These are phyloP conservation scores for Pseudogymnoascus sp. DNA, from an alignment of 2,329 filamentous ascomycete genomes.

Conservation along the genomic window DNA sequence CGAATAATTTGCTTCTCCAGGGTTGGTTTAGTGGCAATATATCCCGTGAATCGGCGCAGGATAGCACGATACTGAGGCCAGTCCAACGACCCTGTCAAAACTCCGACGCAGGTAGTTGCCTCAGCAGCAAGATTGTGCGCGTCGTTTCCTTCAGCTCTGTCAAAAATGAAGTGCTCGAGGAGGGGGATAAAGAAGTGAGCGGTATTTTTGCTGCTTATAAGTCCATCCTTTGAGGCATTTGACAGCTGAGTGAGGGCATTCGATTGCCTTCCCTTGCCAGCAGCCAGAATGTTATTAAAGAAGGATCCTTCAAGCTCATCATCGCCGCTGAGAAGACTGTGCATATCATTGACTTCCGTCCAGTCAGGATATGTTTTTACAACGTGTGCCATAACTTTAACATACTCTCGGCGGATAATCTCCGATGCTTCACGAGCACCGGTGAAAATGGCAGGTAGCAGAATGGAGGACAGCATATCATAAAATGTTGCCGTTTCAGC, in stretches of 20 bases:
- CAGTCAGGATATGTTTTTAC: conserved; percentile 64
- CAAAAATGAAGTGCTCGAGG: conserved; percentile 89
- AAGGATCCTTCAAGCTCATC: conserved; percentile 60
- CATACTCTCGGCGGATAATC: conserved; percentile 73
- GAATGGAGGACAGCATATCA: conserved; percentile 50
- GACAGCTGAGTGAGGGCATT: conserved; percentile 75
- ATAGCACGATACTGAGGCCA: conserved; percentile 87
- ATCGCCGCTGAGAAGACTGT: conserved; percentile 57
- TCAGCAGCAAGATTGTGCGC: conserved; percentile 83
- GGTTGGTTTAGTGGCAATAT: conserved; percentile 72
- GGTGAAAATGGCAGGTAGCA: conserved; percentile 69
- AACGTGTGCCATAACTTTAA: conserved; percentile 71
- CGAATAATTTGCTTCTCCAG: conserved; percentile 79
- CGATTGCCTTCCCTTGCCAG: conserved; percentile 77
- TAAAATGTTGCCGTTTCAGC: conserved; percentile 43
- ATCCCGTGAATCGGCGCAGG: conserved; percentile 74
- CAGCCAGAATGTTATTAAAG: conserved; percentile 87
- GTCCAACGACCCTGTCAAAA: conserved; percentile 66
- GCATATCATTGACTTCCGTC: conserved; percentile 65
- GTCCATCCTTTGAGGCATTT: conserved; percentile 53
- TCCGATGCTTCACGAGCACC: conserved; percentile 75
- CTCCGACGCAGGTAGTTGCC: conserved; percentile 71
- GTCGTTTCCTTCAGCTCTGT: conserved; percentile 63
- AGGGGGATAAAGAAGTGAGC: conserved; percentile 84
- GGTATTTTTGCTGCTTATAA: conserved; percentile 69